phyloP scores from a whole-genome alignment of 192 early-diverging fungal species.

The Funneliformis geosporum region DNA sequence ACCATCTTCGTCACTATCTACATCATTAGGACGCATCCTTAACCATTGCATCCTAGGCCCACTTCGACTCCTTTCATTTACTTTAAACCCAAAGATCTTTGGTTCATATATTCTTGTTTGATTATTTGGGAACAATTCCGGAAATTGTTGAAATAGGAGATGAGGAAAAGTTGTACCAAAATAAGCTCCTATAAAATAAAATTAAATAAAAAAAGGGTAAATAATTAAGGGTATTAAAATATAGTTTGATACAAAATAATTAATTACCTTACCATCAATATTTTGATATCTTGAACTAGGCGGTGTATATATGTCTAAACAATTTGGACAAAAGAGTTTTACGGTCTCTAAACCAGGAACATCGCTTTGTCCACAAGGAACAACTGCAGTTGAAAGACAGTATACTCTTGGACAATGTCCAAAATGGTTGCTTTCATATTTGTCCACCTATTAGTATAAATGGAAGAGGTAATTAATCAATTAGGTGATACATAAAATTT shows the following conservation, averaged over 20 bases:
- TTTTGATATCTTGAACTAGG: slow-evolving; percentile 65
- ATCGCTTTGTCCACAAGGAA: slow-evolving; percentile 76
- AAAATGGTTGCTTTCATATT: slow-evolving; percentile 76
- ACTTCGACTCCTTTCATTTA: slow-evolving; percentile 69
- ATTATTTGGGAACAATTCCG: slow-evolving; percentile 65
- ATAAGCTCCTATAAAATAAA: slow-evolving; percentile 71
- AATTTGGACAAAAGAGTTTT: slow-evolving; percentile 78
- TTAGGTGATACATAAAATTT: background rate
- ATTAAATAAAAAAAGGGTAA: slow-evolving; percentile 36
- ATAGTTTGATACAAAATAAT: background rate
- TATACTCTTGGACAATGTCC: slow-evolving; percentile 73
- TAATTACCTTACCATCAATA: slow-evolving; percentile 59
- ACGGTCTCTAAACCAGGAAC: slow-evolving; percentile 67
- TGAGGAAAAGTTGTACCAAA: slow-evolving; percentile 97
- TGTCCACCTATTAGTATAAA: slow-evolving; percentile 62
- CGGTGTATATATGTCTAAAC: slow-evolving; percentile 77
- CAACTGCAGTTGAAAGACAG: slow-evolving; percentile 61
- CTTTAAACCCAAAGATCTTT: slow-evolving; percentile 90
- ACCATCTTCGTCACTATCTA: slow-evolving; percentile 9
- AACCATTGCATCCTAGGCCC: slow-evolving; percentile 95
- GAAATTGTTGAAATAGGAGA: slow-evolving; percentile 86
- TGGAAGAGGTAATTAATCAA: slow-evolving; percentile 16
- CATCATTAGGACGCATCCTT: slow-evolving; percentile 47
- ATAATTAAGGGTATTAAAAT: background rate
- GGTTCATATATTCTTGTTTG: slow-evolving; percentile 70